Percentiles rank a stretch among this genome's conserved stretches.
These are phyloP conservation scores for Xylaria flabelliformis DNA, from an alignment of 495 filamentous ascomycete genomes.

Conservation along the genomic window DNA sequence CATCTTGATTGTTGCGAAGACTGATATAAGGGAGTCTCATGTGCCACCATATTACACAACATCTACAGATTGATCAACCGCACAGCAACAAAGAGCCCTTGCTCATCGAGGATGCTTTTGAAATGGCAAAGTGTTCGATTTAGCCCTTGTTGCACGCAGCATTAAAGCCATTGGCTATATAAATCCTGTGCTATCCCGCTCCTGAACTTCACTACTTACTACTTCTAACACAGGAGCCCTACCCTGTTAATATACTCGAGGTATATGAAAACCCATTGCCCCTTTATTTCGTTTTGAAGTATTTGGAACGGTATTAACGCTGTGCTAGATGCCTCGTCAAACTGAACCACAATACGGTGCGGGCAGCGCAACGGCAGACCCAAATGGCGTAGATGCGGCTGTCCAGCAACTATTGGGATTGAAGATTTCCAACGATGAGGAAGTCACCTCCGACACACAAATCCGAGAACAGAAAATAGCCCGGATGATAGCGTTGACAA, in stretches of 20 bases:
- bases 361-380: too few relatives aligned
- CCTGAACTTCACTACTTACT: background rate
- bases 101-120: background rate
- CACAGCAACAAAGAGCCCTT: background rate
- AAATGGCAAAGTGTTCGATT: background rate
- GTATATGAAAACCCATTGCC: background rate
- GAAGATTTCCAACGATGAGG: too few relatives aligned
- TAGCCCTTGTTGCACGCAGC: background rate
- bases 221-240: too few relatives aligned
- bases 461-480: too few relatives aligned
- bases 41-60: background rate
- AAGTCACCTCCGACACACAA: too few relatives aligned
- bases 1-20: background rate
- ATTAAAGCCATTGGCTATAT: background rate
- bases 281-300: background rate
- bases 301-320: background rate
- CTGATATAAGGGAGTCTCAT: background rate
- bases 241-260: background rate
- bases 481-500: too few relatives aligned
- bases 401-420: too few relatives aligned
- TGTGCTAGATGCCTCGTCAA: background rate
- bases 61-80: background rate
- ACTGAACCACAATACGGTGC: too few relatives aligned
- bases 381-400: too few relatives aligned
- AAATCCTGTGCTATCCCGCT: background rate